Evolutionary conservation across 352 stramenopile species (phyloP), one percentile per base, ranked within the genome.

Genomic region (Phytophthora foliorum): DNA sequence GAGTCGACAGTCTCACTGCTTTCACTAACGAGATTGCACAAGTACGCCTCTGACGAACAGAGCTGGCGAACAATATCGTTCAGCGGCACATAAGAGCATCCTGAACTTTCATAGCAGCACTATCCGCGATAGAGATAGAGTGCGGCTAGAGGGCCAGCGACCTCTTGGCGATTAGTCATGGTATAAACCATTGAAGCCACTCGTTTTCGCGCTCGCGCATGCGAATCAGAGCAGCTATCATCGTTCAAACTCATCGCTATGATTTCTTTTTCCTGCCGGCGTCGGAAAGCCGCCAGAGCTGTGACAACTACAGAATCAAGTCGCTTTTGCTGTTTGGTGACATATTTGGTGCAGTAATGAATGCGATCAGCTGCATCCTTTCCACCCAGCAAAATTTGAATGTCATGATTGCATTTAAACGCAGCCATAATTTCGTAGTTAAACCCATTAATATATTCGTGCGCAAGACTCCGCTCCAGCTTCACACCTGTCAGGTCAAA

Each of bases 321-420:
- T n/a, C n/a, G n/a, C n/a, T n/a, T n/a, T 46, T 46, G 17, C 39
- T 46, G 39, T 16, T 46, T 46, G 17, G 39, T 46, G 39, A 46
- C 39, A 10, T 46, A 46, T 46, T 46, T 46, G 6, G 19, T 46
- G 9, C 39, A 46, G 10, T 46, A 46, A 16, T 46, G 39, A 46
- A 46, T 46, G 39, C 39, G 39, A 46, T 46, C 39, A 46, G 17
- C 22, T 24, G 39, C 39, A 46, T 46, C 39, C 39, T 46, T 46
- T 16, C 39, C 39, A 9, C 39, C 39, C 39, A 46, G 19, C 10
- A 46, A 16, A 46, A 46, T 24, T 13, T 46, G 39, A 16, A 46
- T 46, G 39, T 56, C n/a, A n/a, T n/a, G n/a, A n/a, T n/a, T n/a
- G n/a, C n/a, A n/a, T n/a, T n/a, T n/a, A n/a, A n/a, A n/a, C 34